A percentile compares a stretch with the other conserved stretches of the same genome.
Conservation (phyloP, 2,329 filamentous ascomycete species). For the Aureobasidium sp. region DNA sequence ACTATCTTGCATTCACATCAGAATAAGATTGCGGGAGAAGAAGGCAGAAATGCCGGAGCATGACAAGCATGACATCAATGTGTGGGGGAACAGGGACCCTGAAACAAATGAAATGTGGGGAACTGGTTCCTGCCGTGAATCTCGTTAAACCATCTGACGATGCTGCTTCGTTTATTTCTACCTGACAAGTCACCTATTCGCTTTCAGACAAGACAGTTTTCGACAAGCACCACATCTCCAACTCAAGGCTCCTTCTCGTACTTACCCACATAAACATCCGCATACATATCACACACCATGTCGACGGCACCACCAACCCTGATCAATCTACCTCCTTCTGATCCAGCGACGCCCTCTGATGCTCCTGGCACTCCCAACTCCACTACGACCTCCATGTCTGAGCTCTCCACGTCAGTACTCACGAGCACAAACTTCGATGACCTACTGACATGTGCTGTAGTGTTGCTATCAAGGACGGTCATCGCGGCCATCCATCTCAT, state of each 20-base stretch:
- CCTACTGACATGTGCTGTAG: neutral
- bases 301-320: slow-evolving; percentile 47
- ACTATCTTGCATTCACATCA: too few relatives aligned
- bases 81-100: neutral
- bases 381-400: slow-evolving; percentile 82
- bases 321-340: slow-evolving; percentile 77
- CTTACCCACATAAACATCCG: neutral
- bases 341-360: slow-evolving; percentile 79
- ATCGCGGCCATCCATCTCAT: slow-evolving; percentile 68
- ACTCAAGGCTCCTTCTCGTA: too few relatives aligned
- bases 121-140: neutral
- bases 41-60: neutral
- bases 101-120: neutral
- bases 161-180: neutral
- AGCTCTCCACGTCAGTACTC: slow-evolving; percentile 58
- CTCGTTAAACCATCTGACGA: neutral
- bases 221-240: too few relatives aligned
- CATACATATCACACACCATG: neutral
- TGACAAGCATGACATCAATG: neutral
- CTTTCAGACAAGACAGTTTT: neutral
- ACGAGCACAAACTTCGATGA: too few relatives aligned
- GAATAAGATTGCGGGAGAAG: neutral
- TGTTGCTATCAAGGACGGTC: slow-evolving; percentile 92
- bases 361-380: slow-evolving; percentile 91
- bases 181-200: neutral